Percentiles rank a stretch among this genome's conserved stretches.
phyloP scores from a whole-genome alignment of 345 rosid species.

The Rhodamnia rubescens region DNA sequence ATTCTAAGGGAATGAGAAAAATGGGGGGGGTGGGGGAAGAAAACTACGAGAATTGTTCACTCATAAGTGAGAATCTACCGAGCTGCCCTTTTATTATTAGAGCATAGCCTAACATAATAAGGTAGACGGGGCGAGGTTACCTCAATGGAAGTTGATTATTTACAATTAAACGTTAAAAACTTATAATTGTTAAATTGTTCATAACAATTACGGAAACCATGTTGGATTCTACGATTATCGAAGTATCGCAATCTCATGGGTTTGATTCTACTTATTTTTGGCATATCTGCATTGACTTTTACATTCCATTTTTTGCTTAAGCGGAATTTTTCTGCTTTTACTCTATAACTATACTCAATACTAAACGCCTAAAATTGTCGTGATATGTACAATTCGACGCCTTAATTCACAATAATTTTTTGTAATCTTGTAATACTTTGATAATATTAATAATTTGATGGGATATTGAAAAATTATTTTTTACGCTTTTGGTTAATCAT shows the following conservation, averaged over 20 bases:
- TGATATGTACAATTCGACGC: neutral
- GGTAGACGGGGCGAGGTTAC: no score
- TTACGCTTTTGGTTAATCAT: neutral
- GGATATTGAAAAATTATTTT: neutral
- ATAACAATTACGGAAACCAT: neutral
- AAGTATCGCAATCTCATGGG: neutral
- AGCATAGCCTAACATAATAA: no score
- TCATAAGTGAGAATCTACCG: no score
- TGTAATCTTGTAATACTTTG: neutral
- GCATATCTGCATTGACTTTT: neutral
- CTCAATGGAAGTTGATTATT: no score
- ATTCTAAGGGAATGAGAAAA: no score
- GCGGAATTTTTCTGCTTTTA: neutral
- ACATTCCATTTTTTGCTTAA: neutral
- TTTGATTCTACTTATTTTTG: neutral
- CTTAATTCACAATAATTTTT: neutral
- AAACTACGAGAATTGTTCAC: no score
- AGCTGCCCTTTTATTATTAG: no score
- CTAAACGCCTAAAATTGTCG: no score
- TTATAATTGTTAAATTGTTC: no score
- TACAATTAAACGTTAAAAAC: no score
- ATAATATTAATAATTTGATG: neutral
- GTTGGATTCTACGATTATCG: neutral
- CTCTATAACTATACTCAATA: neutral
- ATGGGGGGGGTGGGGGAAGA: no score